Evolutionary conservation across 192 early-diverging fungal genomes (phyloP).

Genomic region (Coemansia sp.): DNA sequence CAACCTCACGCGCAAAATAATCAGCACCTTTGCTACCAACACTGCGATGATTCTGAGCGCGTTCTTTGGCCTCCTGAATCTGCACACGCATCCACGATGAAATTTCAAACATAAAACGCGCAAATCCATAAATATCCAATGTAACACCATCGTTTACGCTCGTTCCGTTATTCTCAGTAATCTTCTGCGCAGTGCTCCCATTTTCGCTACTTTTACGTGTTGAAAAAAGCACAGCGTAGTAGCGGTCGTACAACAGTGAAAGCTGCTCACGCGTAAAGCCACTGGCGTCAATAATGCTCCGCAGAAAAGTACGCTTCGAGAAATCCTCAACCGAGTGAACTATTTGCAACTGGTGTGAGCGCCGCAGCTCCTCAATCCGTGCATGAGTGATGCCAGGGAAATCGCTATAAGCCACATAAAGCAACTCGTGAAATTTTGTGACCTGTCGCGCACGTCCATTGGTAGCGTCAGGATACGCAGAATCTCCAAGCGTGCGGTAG

Average conservation of each 20-base stretch:
- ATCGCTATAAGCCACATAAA: constrained; percentile 86
- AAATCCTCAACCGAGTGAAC: constrained; percentile 91
- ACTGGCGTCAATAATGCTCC: constrained; percentile 71
- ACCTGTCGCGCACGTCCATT: constrained; percentile 59
- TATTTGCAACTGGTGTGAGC: constrained; percentile 82
- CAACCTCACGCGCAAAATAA: constrained; percentile 31
- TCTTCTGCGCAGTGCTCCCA: neutral
- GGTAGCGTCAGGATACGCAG: constrained; percentile 60
- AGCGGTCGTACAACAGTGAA: constrained; percentile 84
- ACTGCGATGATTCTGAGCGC: constrained; percentile 41
- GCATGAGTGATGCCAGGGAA: constrained; percentile 80
- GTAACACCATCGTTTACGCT: constrained; percentile 24
- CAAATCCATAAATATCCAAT: constrained; percentile 70
- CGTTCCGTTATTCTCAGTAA: constrained; percentile 18
- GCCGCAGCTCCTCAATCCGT: constrained; percentile 74
- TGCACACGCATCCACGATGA: constrained; percentile 64
- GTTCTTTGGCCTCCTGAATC: constrained; percentile 47
- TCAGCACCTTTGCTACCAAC: constrained; percentile 28
- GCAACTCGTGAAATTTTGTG: constrained; percentile 88
- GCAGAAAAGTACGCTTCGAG: constrained; percentile 84
- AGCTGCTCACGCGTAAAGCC: constrained; percentile 86
- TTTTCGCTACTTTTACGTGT: constrained; percentile 6
- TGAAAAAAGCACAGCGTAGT: constrained; percentile 78
- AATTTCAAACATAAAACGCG: constrained; percentile 71
- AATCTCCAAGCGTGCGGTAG: constrained; percentile 78